Evolutionary conservation across 208 protist species (phyloP).

Genomic region (Crithidia thermophila): DNA sequence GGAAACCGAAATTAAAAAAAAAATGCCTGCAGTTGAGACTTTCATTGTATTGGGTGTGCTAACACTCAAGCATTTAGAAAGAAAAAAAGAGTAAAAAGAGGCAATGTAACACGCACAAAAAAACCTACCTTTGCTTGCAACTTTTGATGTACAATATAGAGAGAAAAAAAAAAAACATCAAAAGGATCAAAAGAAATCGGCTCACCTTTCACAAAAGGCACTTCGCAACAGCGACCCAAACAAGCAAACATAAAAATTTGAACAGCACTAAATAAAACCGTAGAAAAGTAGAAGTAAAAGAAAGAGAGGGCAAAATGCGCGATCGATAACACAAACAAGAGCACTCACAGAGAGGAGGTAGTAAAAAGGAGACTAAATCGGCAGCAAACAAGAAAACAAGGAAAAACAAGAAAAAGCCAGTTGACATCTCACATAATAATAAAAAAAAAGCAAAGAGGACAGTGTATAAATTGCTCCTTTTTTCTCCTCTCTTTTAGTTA

Average conservation of each 20-base stretch:
- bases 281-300: background rate
- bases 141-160: background rate
- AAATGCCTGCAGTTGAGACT: too few species aligned
- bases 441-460: background rate
- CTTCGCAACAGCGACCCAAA: too few species aligned
- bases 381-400: background rate
- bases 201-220: too few species aligned
- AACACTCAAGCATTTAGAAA: too few species aligned
- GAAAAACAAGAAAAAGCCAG: background rate
- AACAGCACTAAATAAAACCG: background rate
- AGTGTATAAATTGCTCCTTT: background rate
- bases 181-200: background rate
- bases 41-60: too few species aligned
- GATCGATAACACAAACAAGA: background rate
- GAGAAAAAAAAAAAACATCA: slow-evolving; percentile 10
- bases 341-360: background rate
- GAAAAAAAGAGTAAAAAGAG: slow-evolving; percentile 11
- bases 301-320: background rate
- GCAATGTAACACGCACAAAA: background rate
- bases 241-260: slow-evolving; percentile 7
- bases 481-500: background rate
- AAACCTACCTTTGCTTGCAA: too few species aligned
- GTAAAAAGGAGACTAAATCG: background rate
- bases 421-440: too few species aligned
- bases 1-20: too few species aligned